Base-by-base conservation (phyloP, 441 rosid species). In the Populus hybrid region DNA sequence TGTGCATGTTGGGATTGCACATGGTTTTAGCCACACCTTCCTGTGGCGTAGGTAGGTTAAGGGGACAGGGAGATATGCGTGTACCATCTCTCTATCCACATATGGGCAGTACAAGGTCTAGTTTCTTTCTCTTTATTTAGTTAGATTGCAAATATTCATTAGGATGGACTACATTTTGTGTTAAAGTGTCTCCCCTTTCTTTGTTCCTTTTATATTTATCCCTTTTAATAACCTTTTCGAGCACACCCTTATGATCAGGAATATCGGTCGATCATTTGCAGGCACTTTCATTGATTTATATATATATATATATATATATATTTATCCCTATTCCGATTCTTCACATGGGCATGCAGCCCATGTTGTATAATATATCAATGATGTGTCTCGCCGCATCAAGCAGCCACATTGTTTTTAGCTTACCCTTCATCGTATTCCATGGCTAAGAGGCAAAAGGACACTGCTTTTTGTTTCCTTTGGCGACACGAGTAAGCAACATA, bases 1-100 rank as follows among this genome's bases (percentile, higher is more conserved):
- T 45, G 87, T 84, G 82, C 77, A 59, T 79, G 83, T 66, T 59
- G 70, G 71, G 38, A 5, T 75, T 71, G 82, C 88, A 82, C 85
- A 85, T 84, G 88, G 72, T 65, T 75, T 77, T 75, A 38, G 74
- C 24, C 7, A 63, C 45, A 69, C 63, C 64, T 56, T 77, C 66
- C 72, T 77, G 67, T 72, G 40, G 35, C 10, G n/a, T 33, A 50
- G 14, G 12, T 40, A 14, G 18, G 38, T 4, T 72, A 67, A 40
- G 59, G 28, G 33, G 66, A 74, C 71, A 63, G 28, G 36, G 63
- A 67, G 63, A 67, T 9, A 1, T 38, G 14, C 40, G 11, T 1
- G 4, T 64, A 33, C 53, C 53, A 45, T 45, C 18, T 45, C 53
- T 38, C 42, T 45, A 18, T 45, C 53, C 53, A 45, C 53, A 14